These are phyloP conservation scores for Candida tibetensis DNA, from an alignment of 805 yeast species.

Conservation along the genomic window DNA sequence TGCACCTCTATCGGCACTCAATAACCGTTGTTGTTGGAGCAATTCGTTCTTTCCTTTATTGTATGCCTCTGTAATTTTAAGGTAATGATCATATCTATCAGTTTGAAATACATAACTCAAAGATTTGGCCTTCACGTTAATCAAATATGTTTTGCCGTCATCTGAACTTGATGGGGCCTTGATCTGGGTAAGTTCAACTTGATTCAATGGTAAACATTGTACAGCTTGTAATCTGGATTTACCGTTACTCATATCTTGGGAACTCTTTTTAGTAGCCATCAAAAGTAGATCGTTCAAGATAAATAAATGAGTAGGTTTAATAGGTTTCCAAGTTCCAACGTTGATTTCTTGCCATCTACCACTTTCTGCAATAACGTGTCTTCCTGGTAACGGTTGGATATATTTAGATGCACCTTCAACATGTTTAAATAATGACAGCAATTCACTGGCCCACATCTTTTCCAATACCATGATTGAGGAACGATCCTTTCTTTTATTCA, in stretches of 20 bases:
- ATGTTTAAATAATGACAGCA: conserved; percentile 67
- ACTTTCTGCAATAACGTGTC: conserved; percentile 77
- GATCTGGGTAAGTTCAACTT: conserved; percentile 48
- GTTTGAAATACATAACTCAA: conserved; percentile 58
- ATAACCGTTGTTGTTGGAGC: conserved; percentile 26
- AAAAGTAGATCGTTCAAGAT: conserved; percentile 74
- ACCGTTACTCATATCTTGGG: conserved; percentile 24
- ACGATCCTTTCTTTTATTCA: conserved; percentile 48
- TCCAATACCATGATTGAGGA: conserved; percentile 71
- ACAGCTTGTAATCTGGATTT: conserved; percentile 57
- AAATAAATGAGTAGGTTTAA: conserved; percentile 72
- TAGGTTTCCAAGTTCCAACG: conserved; percentile 78
- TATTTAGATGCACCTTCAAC: conserved; percentile 90
- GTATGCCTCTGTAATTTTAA: conserved; percentile 51
- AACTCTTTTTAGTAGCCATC: conserved; percentile 60
- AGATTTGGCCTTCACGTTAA: conserved; percentile 48
- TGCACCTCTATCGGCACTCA: conserved; percentile 14
- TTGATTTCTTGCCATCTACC: conserved; percentile 86
- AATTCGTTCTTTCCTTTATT: conserved; percentile 60
- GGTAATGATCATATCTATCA: conserved; percentile 55
- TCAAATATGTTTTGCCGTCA: conserved; percentile 32
- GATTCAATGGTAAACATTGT: conserved; percentile 75
- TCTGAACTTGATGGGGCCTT: conserved; percentile 20
- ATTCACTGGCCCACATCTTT: conserved; percentile 75
- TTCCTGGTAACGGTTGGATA: conserved; percentile 69